phyloP scores from a whole-genome alignment of 345 rosid species.

The Eucalyptus viminalis region DNA sequence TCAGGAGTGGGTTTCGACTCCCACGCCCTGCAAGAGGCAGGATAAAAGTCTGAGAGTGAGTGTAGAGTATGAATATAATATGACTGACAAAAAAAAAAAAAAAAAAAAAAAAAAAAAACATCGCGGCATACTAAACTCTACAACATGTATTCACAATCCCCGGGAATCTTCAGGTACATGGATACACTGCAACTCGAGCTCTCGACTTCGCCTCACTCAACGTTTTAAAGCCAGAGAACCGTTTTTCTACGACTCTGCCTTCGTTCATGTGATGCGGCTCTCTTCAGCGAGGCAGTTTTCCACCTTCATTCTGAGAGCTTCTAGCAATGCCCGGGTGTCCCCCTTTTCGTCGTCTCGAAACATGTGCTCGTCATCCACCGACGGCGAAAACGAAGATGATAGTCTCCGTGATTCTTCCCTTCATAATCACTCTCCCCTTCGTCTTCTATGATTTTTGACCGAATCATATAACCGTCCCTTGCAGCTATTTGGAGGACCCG shows the following conservation, averaged over 20 bases:
- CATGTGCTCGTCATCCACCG: neutral
- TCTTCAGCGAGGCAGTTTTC: constrained; percentile 14
- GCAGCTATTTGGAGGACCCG: neutral
- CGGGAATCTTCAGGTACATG: neutral
- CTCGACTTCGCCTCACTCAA: constrained; percentile 22
- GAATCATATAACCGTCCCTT: neutral
- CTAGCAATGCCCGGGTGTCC: constrained; percentile 12
- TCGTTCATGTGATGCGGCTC: neutral
- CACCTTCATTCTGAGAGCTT: constrained; percentile 9
- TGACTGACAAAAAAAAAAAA: no score
- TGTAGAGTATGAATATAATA: no score
- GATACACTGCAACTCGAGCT: constrained; percentile 19
- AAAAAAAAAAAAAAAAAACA: neutral
- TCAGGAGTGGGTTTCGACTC: no score
- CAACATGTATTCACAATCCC: neutral
- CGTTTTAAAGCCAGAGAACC: constrained; percentile 10
- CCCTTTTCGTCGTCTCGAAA: constrained; percentile 71
- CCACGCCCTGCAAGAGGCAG: no score
- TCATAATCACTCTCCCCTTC: neutral
- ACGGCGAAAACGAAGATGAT: neutral
- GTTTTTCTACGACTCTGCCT: constrained; percentile 5
- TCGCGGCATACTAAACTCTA: neutral
- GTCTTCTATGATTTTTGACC: neutral
- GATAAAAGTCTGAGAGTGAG: no score
- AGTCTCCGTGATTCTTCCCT: neutral